Evolutionary conservation across 2,329 filamentous ascomycete genomes (phyloP).

Genomic region (Hypoxylon sp.): DNA sequence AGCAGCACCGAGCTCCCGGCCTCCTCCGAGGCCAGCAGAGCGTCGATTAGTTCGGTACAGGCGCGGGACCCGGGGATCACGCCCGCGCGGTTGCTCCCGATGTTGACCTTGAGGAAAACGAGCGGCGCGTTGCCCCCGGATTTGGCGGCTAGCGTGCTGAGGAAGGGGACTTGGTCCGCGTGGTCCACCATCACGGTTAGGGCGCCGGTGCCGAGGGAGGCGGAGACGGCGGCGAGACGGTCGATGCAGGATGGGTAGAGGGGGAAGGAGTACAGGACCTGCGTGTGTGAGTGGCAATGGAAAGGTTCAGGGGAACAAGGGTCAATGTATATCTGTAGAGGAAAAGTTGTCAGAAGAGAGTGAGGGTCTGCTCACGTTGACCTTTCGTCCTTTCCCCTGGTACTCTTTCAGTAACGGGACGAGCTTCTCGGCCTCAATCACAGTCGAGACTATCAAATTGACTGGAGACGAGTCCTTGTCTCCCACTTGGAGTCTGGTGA

Average conservation of each 20-base stretch:
- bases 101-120: constrained; percentile 81
- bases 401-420: constrained; percentile 72
- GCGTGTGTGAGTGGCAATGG: not conserved
- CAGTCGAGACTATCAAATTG: constrained; percentile 79
- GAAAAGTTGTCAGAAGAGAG: not conserved
- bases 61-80: constrained; percentile 65
- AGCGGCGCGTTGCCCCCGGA: constrained; percentile 66
- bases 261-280: constrained; percentile 81
- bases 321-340: not conserved
- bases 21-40: constrained; percentile 61
- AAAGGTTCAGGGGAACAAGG: not conserved
- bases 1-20: constrained; percentile 61
- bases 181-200: constrained; percentile 80
- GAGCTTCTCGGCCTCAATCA: constrained; percentile 80
- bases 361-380: constrained; percentile 66
- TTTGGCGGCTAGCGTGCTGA: constrained; percentile 59
- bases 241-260: constrained; percentile 72
- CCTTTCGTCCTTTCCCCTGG: constrained; percentile 64
- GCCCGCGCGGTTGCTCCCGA: constrained; percentile 79
- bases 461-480: constrained; percentile 61
- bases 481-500: constrained; percentile 79
- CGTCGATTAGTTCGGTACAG: constrained; percentile 63
- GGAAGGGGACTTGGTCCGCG: constrained; percentile 67
- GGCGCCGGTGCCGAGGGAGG: constrained; percentile 67
- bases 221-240: constrained; percentile 71